phyloP scores from a whole-genome alignment of 2,329 filamentous ascomycete species.

The Penicillium sp. region DNA sequence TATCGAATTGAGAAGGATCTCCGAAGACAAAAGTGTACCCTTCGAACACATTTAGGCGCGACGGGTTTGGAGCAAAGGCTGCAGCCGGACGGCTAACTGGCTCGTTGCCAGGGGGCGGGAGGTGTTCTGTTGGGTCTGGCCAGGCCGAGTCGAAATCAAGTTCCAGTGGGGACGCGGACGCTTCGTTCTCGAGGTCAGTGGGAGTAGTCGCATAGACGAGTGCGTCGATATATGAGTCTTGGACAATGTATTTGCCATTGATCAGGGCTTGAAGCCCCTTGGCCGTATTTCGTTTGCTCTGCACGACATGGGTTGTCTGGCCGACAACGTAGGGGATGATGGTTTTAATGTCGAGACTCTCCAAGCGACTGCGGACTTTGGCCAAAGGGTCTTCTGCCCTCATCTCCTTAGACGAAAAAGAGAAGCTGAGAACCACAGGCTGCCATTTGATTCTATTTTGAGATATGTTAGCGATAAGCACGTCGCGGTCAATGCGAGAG shows the following conservation, averaged over 20 bases:
- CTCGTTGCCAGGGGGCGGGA: conserved; percentile 77
- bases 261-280: conserved; percentile 86
- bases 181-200: conserved; percentile 54
- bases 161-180: conserved; percentile 66
- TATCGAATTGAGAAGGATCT: conserved; percentile 73
- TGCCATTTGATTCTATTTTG: conserved; percentile 71
- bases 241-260: conserved; percentile 77
- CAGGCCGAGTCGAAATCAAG: conserved; percentile 76
- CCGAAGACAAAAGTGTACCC: conserved; percentile 90
- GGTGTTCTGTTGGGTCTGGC: conserved; percentile 72
- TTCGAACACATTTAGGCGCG: conserved; percentile 73
- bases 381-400: conserved; percentile 66
- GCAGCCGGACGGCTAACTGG: conserved; percentile 68
- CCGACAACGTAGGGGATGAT: conserved; percentile 70
- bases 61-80: conserved; percentile 71
- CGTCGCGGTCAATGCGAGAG: not conserved
- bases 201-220: conserved; percentile 64
- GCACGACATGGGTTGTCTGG: conserved; percentile 83
- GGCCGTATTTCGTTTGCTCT: conserved; percentile 85
- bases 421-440: conserved; percentile 79
- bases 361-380: conserved; percentile 67
- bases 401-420: conserved; percentile 71
- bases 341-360: conserved; percentile 87
- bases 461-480: conserved; percentile 10
- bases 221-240: conserved; percentile 71